Base-by-base conservation (phyloP, 2,329 filamentous ascomycete species). In the Parastagonospora avenae region DNA sequence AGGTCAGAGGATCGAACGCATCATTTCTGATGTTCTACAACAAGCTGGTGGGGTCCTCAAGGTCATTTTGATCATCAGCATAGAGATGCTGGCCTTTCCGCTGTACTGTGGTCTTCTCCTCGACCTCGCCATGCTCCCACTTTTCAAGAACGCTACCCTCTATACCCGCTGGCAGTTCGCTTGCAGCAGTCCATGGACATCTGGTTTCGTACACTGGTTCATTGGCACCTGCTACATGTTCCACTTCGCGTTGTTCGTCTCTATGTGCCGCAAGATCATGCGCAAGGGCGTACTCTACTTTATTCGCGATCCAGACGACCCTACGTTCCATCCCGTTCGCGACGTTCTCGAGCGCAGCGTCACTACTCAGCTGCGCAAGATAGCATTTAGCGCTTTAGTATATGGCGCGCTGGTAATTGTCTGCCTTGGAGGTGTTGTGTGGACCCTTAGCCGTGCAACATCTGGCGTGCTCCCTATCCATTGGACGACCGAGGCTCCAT, bases 201-300 rank as follows among this genome's bases (percentile, higher is more conserved):
- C 93, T 11, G 85, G 95, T 11, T 99, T 99, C 71, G 89, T 97
- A 45, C 94, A 99, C 73, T 99, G 94, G 94, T 99, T 99, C 68
- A 88, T 97, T 49, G 94, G 94, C 42, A 99, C 94, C 3, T 96
- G 92, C 57, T 99, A 99, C 75, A 99, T 99, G 95, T 99, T 99
- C 77, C 94, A 99, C 72, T 99, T 99, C 71, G 94, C 94, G 4
- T 83, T 99, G 2, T 99, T 99, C 70, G 94, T 99, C 14, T 95
- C 92, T 49, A 97, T 99, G 92, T 99, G 94, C 75, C 88, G 94
- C 56, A 97, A 96, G 77, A 96, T 97, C 52, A 90, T 99, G 88
- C 88, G 94, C 57, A 91, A 86, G 61, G 94, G 94, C 44, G 94
- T 99, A 35, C 80, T 99, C 52, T 97, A 97, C 78, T 99, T 99